Base-by-base conservation (phyloP, 805 yeast species). In the Pichia deserticola region DNA sequence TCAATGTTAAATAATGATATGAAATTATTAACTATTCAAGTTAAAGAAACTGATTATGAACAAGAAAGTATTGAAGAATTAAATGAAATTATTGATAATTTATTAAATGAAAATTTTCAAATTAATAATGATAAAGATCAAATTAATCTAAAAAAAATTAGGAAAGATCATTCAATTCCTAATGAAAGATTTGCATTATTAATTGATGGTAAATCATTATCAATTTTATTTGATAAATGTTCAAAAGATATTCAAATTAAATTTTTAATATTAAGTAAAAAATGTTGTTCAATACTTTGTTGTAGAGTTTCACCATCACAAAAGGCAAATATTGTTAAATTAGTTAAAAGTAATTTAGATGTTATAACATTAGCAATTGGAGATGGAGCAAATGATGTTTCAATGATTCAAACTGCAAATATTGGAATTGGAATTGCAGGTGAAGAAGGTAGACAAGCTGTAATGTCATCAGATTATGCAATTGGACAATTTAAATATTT, bases 341-440 rank as follows among this genome's bases (percentile, higher is more conserved):
- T 82, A 69, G 89, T 86, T 30, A 83, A 83, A 61, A 69, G 73
- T 33, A 74, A 75, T 8, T 73, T 86, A 56, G 75, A 76, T 45
- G 93, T 86, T 35, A 84, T 84, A 81, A 84, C 93, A 0, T 71
- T 86, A 50, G 88, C 92, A 0, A 80, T 86, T 62, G 95, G 95
- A 34, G 95, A 86, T 62, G 95, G 95, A 54, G 87, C 93, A 29
- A 86, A 86, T 60, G 95, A 86, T 64, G 93, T 86, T 45, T 86
- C 93, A 8, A 86, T 86, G 95, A 86, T 86, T 54, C 92, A 85
- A 60, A 85, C 87, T 35, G 92, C 95, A 5, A 84, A 86, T 62
- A 81, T 86, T 35, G 95, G 95, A 50, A 83, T 86, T 37, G 95
- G 95, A 55, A 85, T 86, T 60, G 92, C 89, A 7, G 95, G 95